Conservation (phyloP, 495 filamentous ascomycete genomes). For the Physcia stellaris region DNA sequence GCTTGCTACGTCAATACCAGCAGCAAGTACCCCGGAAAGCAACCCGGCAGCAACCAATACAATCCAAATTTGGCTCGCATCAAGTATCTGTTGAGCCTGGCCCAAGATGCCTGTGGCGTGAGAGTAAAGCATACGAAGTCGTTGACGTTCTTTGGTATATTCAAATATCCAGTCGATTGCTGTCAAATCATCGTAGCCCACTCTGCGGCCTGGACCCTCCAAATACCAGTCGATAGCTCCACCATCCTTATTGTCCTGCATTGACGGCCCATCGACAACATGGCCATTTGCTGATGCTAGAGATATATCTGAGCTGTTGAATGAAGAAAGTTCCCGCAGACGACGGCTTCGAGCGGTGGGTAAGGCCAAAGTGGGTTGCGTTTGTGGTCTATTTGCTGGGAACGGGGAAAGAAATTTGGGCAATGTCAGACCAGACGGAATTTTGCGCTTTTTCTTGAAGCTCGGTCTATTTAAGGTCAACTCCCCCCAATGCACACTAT, state of each 20-base stretch:
- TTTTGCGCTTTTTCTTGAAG: slow-evolving; percentile 76
- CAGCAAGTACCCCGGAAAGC: slow-evolving; percentile 70
- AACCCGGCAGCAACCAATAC: slow-evolving; percentile 69
- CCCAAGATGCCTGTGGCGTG: slow-evolving; percentile 59
- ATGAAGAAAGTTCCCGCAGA: slow-evolving; percentile 14
- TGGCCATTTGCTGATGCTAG: slow-evolving; percentile 26
- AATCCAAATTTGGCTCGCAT: slow-evolving; percentile 84
- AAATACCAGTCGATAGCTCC: slow-evolving; percentile 70
- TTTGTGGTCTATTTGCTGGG: slow-evolving; percentile 10
- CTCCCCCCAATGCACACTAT: no score
- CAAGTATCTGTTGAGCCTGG: slow-evolving; percentile 54
- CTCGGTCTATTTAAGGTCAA: no score
- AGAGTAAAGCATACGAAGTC: slow-evolving; percentile 60
- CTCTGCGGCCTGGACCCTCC: slow-evolving; percentile 79
- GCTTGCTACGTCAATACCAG: slow-evolving; percentile 79
- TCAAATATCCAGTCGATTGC: slow-evolving; percentile 99
- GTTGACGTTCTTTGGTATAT: slow-evolving; percentile 90
- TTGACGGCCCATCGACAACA: slow-evolving; percentile 15
- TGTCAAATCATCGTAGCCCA: slow-evolving; percentile 91
- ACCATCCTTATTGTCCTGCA: slow-evolving; percentile 46
- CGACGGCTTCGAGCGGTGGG: slow-evolving; percentile 14
- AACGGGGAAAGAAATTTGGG: slow-evolving; percentile 39
- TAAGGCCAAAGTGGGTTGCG: slow-evolving; percentile 7
- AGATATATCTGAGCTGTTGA: slow-evolving; percentile 14
- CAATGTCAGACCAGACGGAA: slow-evolving; percentile 39